Conservation (phyloP, 2,329 filamentous ascomycete genomes). For the Ceratocystis destructans region DNA sequence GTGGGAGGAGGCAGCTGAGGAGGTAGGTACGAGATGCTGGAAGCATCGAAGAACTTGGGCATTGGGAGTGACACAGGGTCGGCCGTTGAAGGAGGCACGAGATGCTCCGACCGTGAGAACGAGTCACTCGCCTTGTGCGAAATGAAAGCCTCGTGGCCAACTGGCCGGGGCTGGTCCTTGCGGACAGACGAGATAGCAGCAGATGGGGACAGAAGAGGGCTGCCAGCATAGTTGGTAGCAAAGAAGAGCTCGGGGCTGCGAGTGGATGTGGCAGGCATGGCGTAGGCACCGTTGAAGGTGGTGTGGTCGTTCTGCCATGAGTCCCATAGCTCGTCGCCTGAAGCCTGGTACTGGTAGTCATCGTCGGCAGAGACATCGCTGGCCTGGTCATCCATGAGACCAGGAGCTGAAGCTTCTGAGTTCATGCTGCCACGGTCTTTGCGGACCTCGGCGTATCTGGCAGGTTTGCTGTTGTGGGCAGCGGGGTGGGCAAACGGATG, state of each 20-base stretch:
- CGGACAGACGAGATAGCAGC: background rate
- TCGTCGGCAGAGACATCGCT: slow-evolving; percentile 40
- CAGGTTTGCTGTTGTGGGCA: slow-evolving; percentile 12
- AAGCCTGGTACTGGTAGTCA: slow-evolving; percentile 35
- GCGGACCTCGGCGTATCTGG: slow-evolving; percentile 20
- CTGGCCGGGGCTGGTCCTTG: slow-evolving; percentile 12
- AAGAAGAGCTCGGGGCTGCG: slow-evolving; percentile 12
- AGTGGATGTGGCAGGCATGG: slow-evolving; percentile 18
- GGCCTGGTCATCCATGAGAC: slow-evolving; percentile 37
- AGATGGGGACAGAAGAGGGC: slow-evolving; percentile 9
- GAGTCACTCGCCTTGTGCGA: slow-evolving; percentile 18
- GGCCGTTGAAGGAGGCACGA: background rate
- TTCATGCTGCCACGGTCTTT: slow-evolving; percentile 32
- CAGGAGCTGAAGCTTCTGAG: slow-evolving; percentile 35
- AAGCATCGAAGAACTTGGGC: slow-evolving; percentile 5
- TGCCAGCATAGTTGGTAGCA: slow-evolving; percentile 1
- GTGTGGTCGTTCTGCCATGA: slow-evolving; percentile 31
- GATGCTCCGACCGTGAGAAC: slow-evolving; percentile 14
- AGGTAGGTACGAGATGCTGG: slow-evolving; percentile 12
- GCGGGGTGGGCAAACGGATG: slow-evolving; percentile 8
- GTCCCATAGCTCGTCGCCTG: slow-evolving; percentile 37
- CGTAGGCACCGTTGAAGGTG: slow-evolving; percentile 5
- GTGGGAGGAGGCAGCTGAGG: slow-evolving; percentile 10
- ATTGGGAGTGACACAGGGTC: background rate
- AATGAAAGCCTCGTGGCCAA: slow-evolving; percentile 18